A percentile compares a stretch with the other conserved stretches of the same genome.
Conservation (phyloP, 352 stramenopile species). For the Globisporangium cederbergense region DNA sequence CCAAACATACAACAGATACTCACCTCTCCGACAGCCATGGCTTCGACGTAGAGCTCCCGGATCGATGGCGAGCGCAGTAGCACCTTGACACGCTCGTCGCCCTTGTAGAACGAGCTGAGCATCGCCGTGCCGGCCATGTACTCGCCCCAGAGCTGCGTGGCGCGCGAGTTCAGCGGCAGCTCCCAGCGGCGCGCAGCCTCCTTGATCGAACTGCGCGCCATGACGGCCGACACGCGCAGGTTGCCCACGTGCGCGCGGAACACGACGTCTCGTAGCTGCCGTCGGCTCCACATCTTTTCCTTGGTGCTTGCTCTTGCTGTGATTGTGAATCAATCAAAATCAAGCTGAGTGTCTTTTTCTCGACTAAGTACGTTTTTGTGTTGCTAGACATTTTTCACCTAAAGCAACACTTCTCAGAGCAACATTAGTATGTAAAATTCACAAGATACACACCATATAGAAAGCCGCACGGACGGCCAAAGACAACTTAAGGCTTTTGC, state of each 20-base stretch:
- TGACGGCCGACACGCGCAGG: slow-evolving; percentile 74
- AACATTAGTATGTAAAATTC: too few species aligned
- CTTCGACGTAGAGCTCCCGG: slow-evolving; percentile 76
- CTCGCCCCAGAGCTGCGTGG: slow-evolving; percentile 74
- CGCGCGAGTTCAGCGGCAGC: slow-evolving; percentile 32
- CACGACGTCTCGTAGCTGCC: slow-evolving; percentile 60
- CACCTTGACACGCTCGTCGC: slow-evolving; percentile 81
- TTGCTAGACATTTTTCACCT: too few species aligned
- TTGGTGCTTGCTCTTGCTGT: slow-evolving; percentile 9
- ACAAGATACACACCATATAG: too few species aligned
- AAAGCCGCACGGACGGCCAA: too few species aligned
- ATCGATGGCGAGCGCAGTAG: slow-evolving; percentile 59
- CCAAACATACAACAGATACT: background rate
- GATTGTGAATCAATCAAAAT: background rate
- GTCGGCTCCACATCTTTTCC: slow-evolving; percentile 47
- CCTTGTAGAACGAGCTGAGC: slow-evolving; percentile 87
- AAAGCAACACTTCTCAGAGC: too few species aligned
- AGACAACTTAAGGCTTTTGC: too few species aligned
- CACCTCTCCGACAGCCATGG: slow-evolving; percentile 76
- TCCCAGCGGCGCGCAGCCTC: slow-evolving; percentile 59
- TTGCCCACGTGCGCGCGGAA: slow-evolving; percentile 77
- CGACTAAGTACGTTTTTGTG: too few species aligned
- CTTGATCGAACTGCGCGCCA: slow-evolving; percentile 51
- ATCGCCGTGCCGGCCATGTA: slow-evolving; percentile 86
- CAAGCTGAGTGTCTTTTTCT: too few species aligned